These are phyloP conservation scores for Penicillium cosmopolitanum DNA, from an alignment of 495 filamentous ascomycete species.

Conservation along the genomic window DNA sequence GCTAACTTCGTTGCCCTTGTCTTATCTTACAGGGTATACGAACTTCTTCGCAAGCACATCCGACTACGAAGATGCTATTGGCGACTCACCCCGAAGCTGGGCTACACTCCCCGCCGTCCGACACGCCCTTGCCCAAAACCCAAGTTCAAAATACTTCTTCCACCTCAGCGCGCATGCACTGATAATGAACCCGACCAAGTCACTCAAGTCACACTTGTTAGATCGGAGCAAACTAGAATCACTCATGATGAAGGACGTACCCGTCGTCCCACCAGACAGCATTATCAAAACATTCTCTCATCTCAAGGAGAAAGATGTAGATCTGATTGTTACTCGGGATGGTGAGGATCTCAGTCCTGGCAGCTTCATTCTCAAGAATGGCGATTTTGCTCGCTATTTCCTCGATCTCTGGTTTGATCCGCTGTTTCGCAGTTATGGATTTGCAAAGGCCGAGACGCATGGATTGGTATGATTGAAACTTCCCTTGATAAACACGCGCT, in stretches of 20 bases:
- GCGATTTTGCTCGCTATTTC: slow-evolving; percentile 91
- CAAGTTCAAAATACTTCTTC: slow-evolving; percentile 79
- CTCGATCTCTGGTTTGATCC: slow-evolving; percentile 97
- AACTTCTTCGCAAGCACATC: slow-evolving; percentile 76
- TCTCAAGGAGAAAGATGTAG: slow-evolving; percentile 73
- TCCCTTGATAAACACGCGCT: no score
- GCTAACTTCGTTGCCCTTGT: not conserved
- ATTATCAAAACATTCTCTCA: slow-evolving; percentile 94
- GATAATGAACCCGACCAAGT: slow-evolving; percentile 83
- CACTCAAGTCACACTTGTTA: slow-evolving; percentile 72
- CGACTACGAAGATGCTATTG: slow-evolving; percentile 68
- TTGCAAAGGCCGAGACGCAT: slow-evolving; percentile 91
- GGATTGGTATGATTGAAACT: slow-evolving; percentile 68
- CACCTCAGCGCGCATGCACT: slow-evolving; percentile 80
- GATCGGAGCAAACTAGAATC: slow-evolving; percentile 65
- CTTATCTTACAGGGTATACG: slow-evolving; percentile 68
- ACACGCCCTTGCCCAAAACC: slow-evolving; percentile 81
- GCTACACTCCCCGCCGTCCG: slow-evolving; percentile 80
- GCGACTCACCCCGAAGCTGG: slow-evolving; percentile 73
- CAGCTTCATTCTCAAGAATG: slow-evolving; percentile 79
- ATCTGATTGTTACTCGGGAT: slow-evolving; percentile 86
- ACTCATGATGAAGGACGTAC: slow-evolving; percentile 81
- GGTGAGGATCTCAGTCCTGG: slow-evolving; percentile 72
- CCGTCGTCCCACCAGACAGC: slow-evolving; percentile 92
- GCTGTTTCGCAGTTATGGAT: slow-evolving; percentile 89